These are phyloP conservation scores for Termitomyces sp. DNA, from an alignment of 768 basidiomycete species.

Conservation along the genomic window DNA sequence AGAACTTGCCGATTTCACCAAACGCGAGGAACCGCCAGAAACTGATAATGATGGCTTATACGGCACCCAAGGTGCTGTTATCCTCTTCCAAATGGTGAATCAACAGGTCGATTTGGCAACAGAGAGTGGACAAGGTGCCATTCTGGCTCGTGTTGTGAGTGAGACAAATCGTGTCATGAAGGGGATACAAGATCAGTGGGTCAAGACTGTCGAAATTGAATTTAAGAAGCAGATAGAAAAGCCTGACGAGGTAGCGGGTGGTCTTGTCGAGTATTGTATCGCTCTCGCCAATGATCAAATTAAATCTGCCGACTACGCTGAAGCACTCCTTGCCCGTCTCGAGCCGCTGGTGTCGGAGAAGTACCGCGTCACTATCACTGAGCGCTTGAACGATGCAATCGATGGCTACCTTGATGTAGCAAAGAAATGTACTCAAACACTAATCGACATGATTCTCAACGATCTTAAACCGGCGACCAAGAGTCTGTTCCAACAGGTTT, in stretches of 20 bases:
- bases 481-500: conserved; percentile 71
- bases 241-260: conserved; percentile 81
- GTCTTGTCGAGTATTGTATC: conserved; percentile 93
- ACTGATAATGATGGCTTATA: conserved; percentile 85
- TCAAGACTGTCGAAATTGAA: conserved; percentile 75
- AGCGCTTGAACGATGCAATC: conserved; percentile 90
- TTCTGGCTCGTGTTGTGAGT: conserved; percentile 83
- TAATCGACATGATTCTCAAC: conserved; percentile 94
- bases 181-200: conserved; percentile 82
- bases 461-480: conserved; percentile 88
- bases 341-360: conserved; percentile 93
- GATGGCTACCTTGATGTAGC: conserved; percentile 98
- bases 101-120: conserved; percentile 93
- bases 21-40: conserved; percentile 83
- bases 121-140: conserved; percentile 93
- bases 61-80: conserved; percentile 87
- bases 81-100: conserved; percentile 97
- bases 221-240: conserved; percentile 84
- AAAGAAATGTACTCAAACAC: conserved; percentile 91
- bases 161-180: conserved; percentile 91
- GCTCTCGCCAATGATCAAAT: conserved; percentile 97
- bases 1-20: conserved; percentile 79
- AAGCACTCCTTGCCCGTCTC: conserved; percentile 76
- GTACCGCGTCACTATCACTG: conserved; percentile 77
- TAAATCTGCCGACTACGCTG: conserved; percentile 91